Evolutionary conservation across 208 protist genomes (phyloP), one percentile per base, ranked within the genome.

Genomic region (Wallacemonas rigidus): DNA sequence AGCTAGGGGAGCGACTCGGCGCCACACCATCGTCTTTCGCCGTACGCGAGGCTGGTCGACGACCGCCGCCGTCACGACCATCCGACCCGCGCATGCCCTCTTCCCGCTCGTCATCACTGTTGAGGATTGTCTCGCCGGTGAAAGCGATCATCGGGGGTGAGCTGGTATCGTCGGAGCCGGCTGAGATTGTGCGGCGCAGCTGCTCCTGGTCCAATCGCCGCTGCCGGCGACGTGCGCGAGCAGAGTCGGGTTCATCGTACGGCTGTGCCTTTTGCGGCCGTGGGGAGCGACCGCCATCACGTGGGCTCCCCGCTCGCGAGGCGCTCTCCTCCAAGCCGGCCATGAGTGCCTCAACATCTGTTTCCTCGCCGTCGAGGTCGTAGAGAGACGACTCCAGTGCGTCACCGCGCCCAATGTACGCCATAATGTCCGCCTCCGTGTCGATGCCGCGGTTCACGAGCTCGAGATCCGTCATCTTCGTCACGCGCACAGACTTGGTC

Each of bases 401-500:
- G 0, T 45, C 60, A 35, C 50, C 60, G 11, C 43, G 3, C 9
- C 60, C 60, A 4, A 65, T 6, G 40, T 53, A 65, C 41, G 60
- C 60, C 6, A 65, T 12, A 12, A 65, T 65, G 40, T 65, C 60
- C 5, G 7, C 60, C 40, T 45, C 60, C n/a, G 41, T 4, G 40
- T 65, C 60, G 12, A 65, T 35, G 60, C 60, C 60, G 7, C 43
- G 43, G 40, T 41, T 2, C 4, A 65, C 60, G 5, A 65, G 60
- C 43, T 65, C 60, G 14, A 65, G 60, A n/a, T 65, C 60, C 14
- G 9, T n/a, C 60, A 65, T 65, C 14, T 50, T 65, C 12, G 60
- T 65, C 60, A 65, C 60, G 41, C 60, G 60, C 36, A 65, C 43
- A 41, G 60, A 65, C 41, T 65, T 65, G 60, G 8, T 44, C 15